A percentile compares a stretch with the other conserved stretches of the same genome.
Conservation (phyloP, 768 basidiomycete genomes). For the Mycena kentingensis region DNA sequence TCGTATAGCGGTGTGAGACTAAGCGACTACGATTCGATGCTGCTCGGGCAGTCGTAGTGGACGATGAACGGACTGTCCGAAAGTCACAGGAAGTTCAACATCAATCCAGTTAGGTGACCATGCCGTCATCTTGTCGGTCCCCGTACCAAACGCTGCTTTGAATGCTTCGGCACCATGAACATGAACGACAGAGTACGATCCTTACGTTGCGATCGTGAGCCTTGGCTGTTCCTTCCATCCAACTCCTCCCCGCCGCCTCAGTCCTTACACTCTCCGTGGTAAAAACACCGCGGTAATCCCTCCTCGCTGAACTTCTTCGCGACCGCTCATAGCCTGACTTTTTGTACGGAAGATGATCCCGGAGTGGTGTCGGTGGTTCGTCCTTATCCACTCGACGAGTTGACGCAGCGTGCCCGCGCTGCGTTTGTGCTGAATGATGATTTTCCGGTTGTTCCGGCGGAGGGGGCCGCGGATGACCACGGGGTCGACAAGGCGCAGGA, state of each 20-base stretch:
- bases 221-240: background rate
- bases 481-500: slow-evolving; percentile 48
- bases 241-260: background rate
- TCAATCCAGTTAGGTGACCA: too few relatives aligned
- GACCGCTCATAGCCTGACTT: background rate
- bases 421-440: slow-evolving; percentile 54
- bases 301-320: background rate
- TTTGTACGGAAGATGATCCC: slow-evolving; percentile 10
- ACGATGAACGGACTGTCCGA: too few relatives aligned
- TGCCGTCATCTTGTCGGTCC: slow-evolving; percentile 66
- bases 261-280: background rate
- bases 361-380: background rate
- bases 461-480: slow-evolving; percentile 58
- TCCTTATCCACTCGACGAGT: background rate
- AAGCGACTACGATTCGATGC: too few relatives aligned
- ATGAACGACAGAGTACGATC: background rate
- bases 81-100: too few relatives aligned
- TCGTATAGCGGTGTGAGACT: too few relatives aligned
- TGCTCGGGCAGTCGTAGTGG: too few relatives aligned
- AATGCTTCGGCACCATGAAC: background rate
- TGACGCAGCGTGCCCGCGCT: slow-evolving; percentile 11
- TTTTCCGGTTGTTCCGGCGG: slow-evolving; percentile 70
- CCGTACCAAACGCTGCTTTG: slow-evolving; percentile 77
- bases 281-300: background rate
- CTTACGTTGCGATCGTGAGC: slow-evolving; percentile 8